Conservation (phyloP, 2,329 filamentous ascomycete genomes). For the Furcasterigmium sp. region DNA sequence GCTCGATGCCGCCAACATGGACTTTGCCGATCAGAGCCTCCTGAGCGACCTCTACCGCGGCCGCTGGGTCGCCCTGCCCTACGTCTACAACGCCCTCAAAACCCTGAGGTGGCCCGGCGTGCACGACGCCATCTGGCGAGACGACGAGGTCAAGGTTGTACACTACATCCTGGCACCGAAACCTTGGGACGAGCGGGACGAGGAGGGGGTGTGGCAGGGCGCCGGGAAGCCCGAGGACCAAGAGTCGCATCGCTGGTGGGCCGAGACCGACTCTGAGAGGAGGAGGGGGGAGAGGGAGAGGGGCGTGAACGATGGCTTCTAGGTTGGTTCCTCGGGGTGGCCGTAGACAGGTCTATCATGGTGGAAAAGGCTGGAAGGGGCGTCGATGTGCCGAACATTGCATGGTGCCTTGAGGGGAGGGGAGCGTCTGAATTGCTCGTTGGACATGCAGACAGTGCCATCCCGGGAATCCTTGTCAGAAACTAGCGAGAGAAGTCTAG, state of each 20-base stretch:
- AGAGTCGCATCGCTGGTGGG: constrained; percentile 53
- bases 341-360: too few relatives aligned
- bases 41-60: constrained; percentile 49
- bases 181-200: constrained; percentile 52
- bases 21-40: constrained; percentile 56
- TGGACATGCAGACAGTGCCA: too few relatives aligned
- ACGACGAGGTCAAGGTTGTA: constrained; percentile 53
- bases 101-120: constrained; percentile 49
- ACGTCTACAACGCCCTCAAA: constrained; percentile 59
- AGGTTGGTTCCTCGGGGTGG: neutral
- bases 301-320: constrained; percentile 31
- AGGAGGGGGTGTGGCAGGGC: constrained; percentile 35
- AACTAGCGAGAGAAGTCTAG: too few relatives aligned
- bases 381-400: too few relatives aligned
- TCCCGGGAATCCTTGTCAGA: too few relatives aligned
- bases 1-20: constrained; percentile 37
- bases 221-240: constrained; percentile 19
- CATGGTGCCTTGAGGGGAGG: too few relatives aligned
- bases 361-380: too few relatives aligned
- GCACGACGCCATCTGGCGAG: constrained; percentile 51
- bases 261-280: constrained; percentile 40
- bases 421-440: neutral
- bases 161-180: constrained; percentile 59
- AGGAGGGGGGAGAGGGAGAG: constrained; percentile 30
- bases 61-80: constrained; percentile 54